A percentile compares a stretch with the other conserved stretches of the same genome.
Conservation (phyloP, 2,329 filamentous ascomycete genomes). For the Nemania abortiva region DNA sequence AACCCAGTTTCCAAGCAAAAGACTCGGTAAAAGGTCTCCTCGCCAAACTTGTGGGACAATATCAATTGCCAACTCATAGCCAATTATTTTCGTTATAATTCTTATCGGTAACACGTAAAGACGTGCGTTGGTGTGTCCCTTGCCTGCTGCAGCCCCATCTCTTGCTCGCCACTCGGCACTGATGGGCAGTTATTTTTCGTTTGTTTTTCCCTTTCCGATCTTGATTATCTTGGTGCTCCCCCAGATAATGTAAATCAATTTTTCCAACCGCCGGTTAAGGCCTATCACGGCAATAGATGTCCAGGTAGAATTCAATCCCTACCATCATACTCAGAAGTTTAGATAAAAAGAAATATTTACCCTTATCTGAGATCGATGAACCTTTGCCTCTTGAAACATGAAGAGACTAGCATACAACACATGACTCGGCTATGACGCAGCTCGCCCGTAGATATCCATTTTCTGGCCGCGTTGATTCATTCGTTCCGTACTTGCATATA, state of each 20-base stretch:
- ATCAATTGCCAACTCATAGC: neutral
- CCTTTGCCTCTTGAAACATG: no score
- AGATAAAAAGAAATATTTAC: no score
- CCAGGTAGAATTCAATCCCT: neutral
- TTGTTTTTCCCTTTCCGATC: neutral
- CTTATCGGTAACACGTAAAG: no score
- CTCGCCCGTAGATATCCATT: no score
- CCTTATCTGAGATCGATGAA: no score
- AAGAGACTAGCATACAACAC: no score
- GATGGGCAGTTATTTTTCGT: neutral
- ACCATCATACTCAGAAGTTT: neutral
- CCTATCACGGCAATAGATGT: neutral
- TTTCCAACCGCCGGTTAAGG: neutral
- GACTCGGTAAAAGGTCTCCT: neutral
- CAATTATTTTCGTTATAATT: neutral
- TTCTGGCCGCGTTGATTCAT: no score
- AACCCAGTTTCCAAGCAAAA: neutral
- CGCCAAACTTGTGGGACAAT: neutral
- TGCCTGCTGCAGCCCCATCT: neutral
- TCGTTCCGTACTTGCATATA: no score
- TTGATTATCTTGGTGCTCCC: neutral
- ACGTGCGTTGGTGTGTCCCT: neutral
- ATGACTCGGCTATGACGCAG: no score
- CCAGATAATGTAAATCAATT: neutral
- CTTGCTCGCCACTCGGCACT: neutral